Evolutionary conservation across 2,329 filamentous ascomycete species (phyloP).

Genomic region (Nothophoma quercina): DNA sequence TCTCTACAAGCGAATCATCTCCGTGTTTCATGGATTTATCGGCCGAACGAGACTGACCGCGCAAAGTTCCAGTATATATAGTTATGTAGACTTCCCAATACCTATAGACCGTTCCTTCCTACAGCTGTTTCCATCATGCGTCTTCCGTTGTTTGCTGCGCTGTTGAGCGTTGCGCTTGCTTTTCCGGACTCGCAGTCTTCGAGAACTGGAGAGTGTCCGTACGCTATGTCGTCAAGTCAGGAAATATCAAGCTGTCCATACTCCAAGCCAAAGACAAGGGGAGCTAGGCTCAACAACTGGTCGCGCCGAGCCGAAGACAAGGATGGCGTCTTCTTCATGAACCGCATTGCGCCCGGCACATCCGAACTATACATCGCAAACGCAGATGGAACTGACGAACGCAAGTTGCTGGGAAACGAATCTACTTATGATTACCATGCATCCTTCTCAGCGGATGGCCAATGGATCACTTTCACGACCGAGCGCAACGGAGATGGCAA

Average conservation of each 20-base stretch:
- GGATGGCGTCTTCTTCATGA: constrained; percentile 40
- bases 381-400: constrained; percentile 53
- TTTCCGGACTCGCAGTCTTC: background rate
- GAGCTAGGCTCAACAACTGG: background rate
- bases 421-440: constrained; percentile 11
- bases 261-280: background rate
- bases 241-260: background rate
- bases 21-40: background rate
- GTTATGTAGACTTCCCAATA: background rate
- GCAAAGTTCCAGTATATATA: background rate
- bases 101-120: background rate
- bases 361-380: constrained; percentile 42
- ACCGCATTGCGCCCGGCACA: constrained; percentile 47
- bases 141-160: background rate
- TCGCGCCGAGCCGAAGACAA: constrained; percentile 15
- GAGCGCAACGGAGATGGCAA: too few species aligned
- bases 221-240: background rate
- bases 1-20: background rate
- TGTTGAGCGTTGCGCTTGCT: background rate
- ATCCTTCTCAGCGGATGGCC: background rate
- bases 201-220: background rate
- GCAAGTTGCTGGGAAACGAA: constrained; percentile 38
- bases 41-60: background rate
- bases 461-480: background rate
- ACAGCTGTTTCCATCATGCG: background rate